These are phyloP conservation scores for Agaricus sinodeliciosus DNA, from an alignment of 768 basidiomycete genomes.

Conservation along the genomic window DNA sequence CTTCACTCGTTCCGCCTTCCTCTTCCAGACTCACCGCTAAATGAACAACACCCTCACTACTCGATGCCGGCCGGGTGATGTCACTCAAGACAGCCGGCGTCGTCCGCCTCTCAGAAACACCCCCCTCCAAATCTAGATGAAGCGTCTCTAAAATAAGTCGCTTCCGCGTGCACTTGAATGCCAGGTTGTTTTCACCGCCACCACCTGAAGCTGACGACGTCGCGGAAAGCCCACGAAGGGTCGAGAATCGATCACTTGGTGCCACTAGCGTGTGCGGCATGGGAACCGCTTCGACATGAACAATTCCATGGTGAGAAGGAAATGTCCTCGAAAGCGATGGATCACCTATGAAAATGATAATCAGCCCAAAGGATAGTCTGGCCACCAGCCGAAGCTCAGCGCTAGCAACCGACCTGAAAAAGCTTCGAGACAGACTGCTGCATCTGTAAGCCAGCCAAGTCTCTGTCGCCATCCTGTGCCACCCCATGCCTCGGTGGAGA, in stretches of 20 bases:
- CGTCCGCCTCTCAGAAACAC: conserved; percentile 70
- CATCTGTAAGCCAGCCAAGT: conserved; percentile 76
- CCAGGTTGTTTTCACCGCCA: conserved; percentile 93
- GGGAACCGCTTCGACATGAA: conserved; percentile 74
- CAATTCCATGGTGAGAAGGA: conserved; percentile 80
- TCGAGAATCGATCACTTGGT: conserved; percentile 77
- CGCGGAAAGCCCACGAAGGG: conserved; percentile 71
- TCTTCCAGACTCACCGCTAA: conserved; percentile 32
- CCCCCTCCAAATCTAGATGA: conserved; percentile 84
- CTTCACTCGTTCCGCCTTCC: not conserved
- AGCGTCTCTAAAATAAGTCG: conserved; percentile 87
- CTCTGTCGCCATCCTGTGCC: conserved; percentile 71
- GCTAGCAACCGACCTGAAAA: conserved; percentile 58
- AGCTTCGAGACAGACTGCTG: conserved; percentile 62
- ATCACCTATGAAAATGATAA: conserved; percentile 42
- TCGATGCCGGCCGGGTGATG: not conserved
- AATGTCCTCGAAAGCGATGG: conserved; percentile 70
- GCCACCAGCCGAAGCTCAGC: no score
- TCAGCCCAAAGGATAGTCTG: not conserved
- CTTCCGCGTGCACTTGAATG: conserved; percentile 88
- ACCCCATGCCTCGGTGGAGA: conserved; percentile 52
- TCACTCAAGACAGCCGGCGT: conserved; percentile 25
- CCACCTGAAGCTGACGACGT: conserved; percentile 45
- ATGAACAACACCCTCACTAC: conserved; percentile 28
- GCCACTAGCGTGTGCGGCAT: conserved; percentile 66